Evolutionary conservation across 1,139 yeast genomes (phyloP).

Genomic region (Meyerozyma guilliermondii): DNA sequence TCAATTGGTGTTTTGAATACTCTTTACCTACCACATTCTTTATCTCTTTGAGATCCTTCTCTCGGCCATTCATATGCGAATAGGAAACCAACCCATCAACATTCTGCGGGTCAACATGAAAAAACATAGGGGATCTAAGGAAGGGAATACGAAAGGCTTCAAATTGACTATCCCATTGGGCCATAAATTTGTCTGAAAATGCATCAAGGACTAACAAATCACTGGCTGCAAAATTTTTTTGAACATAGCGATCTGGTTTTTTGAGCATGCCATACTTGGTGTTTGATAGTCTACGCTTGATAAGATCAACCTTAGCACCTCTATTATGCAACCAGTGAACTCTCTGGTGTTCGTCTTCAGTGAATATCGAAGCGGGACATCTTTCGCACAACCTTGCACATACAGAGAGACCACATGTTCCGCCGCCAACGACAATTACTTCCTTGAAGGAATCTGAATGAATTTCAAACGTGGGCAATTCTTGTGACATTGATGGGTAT

Average conservation of each 20-base stretch:
- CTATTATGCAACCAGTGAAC: slow-evolving; percentile 36
- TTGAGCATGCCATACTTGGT: slow-evolving; percentile 14
- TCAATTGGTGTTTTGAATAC: slow-evolving; percentile 39
- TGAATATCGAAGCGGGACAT: slow-evolving; percentile 33
- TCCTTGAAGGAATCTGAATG: slow-evolving; percentile 22
- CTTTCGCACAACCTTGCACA: slow-evolving; percentile 34
- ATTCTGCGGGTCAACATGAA: slow-evolving; percentile 45
- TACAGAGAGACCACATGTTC: slow-evolving; percentile 36
- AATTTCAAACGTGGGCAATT: slow-evolving; percentile 6
- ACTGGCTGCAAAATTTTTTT: slow-evolving; percentile 15
- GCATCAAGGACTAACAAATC: slow-evolving; percentile 32
- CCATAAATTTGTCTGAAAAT: slow-evolving; percentile 25
- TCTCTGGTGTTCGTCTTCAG: slow-evolving; percentile 40
- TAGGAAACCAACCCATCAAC: slow-evolving; percentile 41
- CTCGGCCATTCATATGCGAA: slow-evolving; percentile 29
- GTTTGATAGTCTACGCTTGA: slow-evolving; percentile 14
- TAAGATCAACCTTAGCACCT: slow-evolving; percentile 22
- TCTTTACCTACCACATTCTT: slow-evolving; percentile 45
- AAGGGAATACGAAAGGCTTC: slow-evolving; percentile 38
- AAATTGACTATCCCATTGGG: slow-evolving; percentile 45
- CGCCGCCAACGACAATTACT: slow-evolving; percentile 34
- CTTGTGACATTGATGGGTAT: not conserved
- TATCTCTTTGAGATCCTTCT: slow-evolving; percentile 37
- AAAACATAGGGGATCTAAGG: slow-evolving; percentile 47
- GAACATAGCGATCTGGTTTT: slow-evolving; percentile 10